These are phyloP conservation scores for Cordyceps fumosorosea DNA, from an alignment of 2,329 filamentous ascomycete genomes.

Conservation along the genomic window DNA sequence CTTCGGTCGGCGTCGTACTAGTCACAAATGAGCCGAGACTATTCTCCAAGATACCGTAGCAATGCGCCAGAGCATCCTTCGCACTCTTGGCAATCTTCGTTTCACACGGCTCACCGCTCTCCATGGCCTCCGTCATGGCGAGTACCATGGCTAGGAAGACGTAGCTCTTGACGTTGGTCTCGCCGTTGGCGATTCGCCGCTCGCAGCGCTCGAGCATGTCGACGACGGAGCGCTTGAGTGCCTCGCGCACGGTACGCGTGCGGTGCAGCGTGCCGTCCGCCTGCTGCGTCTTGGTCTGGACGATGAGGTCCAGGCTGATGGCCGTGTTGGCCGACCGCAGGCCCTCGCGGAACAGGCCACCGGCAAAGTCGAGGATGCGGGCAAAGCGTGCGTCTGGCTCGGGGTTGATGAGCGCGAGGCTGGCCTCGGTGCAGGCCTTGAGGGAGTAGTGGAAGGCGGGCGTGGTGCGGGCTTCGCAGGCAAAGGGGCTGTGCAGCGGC, in stretches of 20 bases:
- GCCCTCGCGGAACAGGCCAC: conserved; percentile 36
- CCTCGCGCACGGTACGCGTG: conserved; percentile 19
- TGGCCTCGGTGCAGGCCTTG: conserved; percentile 39
- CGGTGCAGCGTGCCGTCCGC: conserved; percentile 24
- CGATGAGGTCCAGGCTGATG: conserved; percentile 33
- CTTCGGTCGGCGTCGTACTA: not conserved
- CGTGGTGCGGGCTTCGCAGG: conserved; percentile 33
- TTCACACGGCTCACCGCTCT: conserved; percentile 18
- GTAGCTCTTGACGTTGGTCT: conserved; percentile 39
- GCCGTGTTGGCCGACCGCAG: conserved; percentile 26
- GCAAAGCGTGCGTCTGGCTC: conserved; percentile 31
- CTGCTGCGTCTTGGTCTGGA: conserved; percentile 20
- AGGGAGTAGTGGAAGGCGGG: conserved; percentile 44
- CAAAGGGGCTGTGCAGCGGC: conserved; percentile 45
- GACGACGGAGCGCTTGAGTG: conserved; percentile 26
- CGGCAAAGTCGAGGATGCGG: conserved; percentile 29
- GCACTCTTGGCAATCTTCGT: conserved; percentile 24
- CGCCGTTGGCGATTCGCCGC: conserved; percentile 28
- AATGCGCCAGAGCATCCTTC: conserved; percentile 28
- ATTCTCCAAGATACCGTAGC: conserved; percentile 22
- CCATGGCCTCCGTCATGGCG: conserved; percentile 32
- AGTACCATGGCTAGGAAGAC: conserved; percentile 34
- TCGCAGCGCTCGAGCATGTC: conserved; percentile 21
- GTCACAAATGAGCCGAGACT: conserved; percentile 1
- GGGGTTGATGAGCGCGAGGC: conserved; percentile 29